Conservation (phyloP, 192 early-diverging fungal genomes). For the Rhizoclosmatium sp. region DNA sequence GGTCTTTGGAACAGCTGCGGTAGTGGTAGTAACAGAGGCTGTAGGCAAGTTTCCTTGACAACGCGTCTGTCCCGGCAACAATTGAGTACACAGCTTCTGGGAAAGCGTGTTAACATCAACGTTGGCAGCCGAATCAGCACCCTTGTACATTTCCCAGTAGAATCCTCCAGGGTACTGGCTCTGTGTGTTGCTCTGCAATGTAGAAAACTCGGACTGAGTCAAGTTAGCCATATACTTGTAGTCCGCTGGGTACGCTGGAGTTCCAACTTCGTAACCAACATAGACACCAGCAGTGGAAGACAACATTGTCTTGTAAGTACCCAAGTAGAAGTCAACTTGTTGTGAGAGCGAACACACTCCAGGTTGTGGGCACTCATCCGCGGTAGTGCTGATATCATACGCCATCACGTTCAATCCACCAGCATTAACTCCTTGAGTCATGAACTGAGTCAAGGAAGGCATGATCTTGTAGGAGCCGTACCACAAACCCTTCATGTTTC, state of each 20-base stretch:
- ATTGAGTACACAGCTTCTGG: not conserved
- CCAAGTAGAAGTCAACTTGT: constrained; percentile 32
- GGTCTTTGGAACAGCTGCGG: not conserved
- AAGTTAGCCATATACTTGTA: constrained; percentile 5
- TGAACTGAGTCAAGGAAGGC: constrained; percentile 9
- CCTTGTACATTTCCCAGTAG: constrained; percentile 29
- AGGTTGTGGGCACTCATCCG: constrained; percentile 18
- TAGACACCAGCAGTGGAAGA: not conserved
- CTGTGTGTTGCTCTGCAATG: constrained; percentile 5
- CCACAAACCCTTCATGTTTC: not conserved
- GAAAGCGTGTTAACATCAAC: constrained; percentile 14
- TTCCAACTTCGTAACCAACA: constrained; percentile 29
- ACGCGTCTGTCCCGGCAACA: constrained; percentile 1
- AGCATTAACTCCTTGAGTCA: constrained; percentile 14
- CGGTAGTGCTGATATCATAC: constrained; percentile 8
- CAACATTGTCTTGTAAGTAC: constrained; percentile 3
- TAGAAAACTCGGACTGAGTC: not conserved
- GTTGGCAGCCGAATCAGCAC: not conserved
- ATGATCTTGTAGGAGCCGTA: not conserved
- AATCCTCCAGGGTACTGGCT: constrained; percentile 25
- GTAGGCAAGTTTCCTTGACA: constrained; percentile 2
- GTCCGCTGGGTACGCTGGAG: constrained; percentile 19
- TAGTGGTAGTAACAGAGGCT: not conserved
- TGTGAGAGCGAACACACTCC: constrained; percentile 11
- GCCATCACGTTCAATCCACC: constrained; percentile 28